A percentile compares a stretch with the other conserved stretches of the same genome.
phyloP scores from a whole-genome alignment of 495 filamentous ascomycete species.

The Aspergillus cavernicola region DNA sequence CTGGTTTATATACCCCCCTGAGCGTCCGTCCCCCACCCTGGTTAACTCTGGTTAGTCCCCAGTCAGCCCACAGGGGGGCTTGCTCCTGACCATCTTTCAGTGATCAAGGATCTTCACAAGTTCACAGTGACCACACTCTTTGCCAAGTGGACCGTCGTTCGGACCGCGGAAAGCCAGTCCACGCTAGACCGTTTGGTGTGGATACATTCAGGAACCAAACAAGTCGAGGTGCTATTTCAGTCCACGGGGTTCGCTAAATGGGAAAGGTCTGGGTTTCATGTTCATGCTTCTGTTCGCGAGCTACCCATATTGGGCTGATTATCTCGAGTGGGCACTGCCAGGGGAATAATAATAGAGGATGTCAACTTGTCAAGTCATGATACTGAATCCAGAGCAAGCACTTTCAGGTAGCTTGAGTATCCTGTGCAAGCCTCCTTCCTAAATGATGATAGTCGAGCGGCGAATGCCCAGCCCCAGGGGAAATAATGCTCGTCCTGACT shows the following conservation, averaged over 20 bases:
- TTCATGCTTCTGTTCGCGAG: constrained; percentile 7
- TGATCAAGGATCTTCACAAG: constrained; percentile 28
- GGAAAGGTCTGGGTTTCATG: constrained; percentile 13
- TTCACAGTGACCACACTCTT: too few relatives aligned
- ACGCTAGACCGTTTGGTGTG: constrained; percentile 19
- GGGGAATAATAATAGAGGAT: too few relatives aligned
- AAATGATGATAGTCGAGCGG: background rate
- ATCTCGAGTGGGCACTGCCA: too few relatives aligned
- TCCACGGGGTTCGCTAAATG: constrained; percentile 15
- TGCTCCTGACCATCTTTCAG: constrained; percentile 2
- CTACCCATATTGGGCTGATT: background rate
- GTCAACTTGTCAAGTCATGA: too few relatives aligned
- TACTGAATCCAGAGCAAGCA: background rate
- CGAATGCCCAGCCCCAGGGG: background rate
- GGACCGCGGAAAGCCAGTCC: constrained; percentile 18
- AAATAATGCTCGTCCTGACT: background rate
- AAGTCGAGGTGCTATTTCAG: constrained; percentile 23
- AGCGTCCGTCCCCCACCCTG: background rate
- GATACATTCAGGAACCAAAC: constrained; percentile 20
- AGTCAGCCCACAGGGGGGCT: constrained; percentile 7
- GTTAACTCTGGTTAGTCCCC: constrained; percentile 9
- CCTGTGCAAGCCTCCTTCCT: background rate
- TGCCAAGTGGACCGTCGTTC: constrained; percentile 20
- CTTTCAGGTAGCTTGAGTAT: background rate
- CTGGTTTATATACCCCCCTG: constrained; percentile 44